Evolutionary conservation across 345 rosid species (phyloP).

Genomic region (Lumnitzera littorea): DNA sequence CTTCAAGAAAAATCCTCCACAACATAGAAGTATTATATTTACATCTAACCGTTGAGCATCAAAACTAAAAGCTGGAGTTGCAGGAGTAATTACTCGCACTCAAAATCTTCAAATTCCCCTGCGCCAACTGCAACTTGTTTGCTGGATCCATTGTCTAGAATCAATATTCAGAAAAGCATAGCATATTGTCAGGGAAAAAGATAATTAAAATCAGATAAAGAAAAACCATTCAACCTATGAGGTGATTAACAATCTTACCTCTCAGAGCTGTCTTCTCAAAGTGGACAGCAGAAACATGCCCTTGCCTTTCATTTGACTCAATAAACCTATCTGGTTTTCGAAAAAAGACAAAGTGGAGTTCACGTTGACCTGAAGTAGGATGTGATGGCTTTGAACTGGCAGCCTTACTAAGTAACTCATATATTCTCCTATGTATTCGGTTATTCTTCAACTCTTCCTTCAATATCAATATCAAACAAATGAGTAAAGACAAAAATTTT

Average conservation of each 20-base stretch:
- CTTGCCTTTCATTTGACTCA: conserved; percentile 45
- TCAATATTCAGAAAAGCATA: neutral
- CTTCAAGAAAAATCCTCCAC: too few relatives aligned
- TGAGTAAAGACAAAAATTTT: too few relatives aligned
- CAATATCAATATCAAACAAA: conserved; percentile 7
- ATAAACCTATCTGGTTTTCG: conserved; percentile 64
- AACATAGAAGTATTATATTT: too few relatives aligned
- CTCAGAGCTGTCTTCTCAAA: conserved; percentile 77
- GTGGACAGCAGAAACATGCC: conserved; percentile 60
- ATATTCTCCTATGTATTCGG: conserved; percentile 61
- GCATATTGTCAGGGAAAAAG: too few relatives aligned
- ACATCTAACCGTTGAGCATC: neutral
- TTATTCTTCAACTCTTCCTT: conserved; percentile 74
- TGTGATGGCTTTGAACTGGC: conserved; percentile 28
- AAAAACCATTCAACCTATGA: conserved; percentile 1
- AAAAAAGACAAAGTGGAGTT: conserved; percentile 86
- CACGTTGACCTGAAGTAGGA: conserved; percentile 47
- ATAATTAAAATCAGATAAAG: too few relatives aligned
- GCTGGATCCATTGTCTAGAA: conserved; percentile 53
- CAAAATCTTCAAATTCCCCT: conserved; percentile 64
- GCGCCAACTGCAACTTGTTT: conserved; percentile 77
- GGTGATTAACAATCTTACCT: conserved; percentile 26
- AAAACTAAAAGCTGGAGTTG: conserved; percentile 2
- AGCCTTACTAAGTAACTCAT: conserved; percentile 70
- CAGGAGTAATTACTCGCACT: conserved; percentile 53